phyloP scores from a whole-genome alignment of 805 yeast genomes.

The Starmerella roubikii region DNA sequence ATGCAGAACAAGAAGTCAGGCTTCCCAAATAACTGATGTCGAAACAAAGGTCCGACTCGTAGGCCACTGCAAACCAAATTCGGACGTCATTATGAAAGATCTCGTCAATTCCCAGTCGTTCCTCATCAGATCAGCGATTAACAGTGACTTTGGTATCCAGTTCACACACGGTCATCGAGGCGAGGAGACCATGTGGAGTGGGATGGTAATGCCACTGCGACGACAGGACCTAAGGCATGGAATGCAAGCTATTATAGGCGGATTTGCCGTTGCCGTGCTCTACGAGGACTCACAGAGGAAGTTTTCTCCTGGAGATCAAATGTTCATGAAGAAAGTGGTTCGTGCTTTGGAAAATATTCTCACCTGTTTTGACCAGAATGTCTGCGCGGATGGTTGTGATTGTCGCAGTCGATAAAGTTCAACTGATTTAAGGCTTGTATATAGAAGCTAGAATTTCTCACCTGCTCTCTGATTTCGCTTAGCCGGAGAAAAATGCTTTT shows the following conservation, averaged over 20 bases:
- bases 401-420: no score
- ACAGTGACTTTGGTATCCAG: conserved; percentile 13
- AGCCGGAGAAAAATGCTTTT: no score
- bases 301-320: conserved; percentile 23
- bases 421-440: no score
- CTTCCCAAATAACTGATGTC: background rate
- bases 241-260: conserved; percentile 9
- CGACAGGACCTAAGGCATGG: conserved; percentile 1
- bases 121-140: conserved; percentile 4
- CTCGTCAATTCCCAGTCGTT: background rate
- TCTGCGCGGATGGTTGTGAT: no score
- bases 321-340: conserved; percentile 22
- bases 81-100: background rate
- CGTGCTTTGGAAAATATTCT: conserved; percentile 21
- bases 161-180: background rate
- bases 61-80: conserved; percentile 2
- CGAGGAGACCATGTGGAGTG: background rate
- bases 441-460: no score
- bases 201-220: conserved; percentile 15
- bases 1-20: conserved; percentile 8
- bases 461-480: no score
- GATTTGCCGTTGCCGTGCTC: conserved; percentile 23
- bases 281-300: conserved; percentile 8
- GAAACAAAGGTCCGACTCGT: conserved; percentile 1
- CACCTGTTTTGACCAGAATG: conserved; percentile 13